phyloP scores from a whole-genome alignment of 768 basidiomycete species.

The Serendipita vermifera region DNA sequence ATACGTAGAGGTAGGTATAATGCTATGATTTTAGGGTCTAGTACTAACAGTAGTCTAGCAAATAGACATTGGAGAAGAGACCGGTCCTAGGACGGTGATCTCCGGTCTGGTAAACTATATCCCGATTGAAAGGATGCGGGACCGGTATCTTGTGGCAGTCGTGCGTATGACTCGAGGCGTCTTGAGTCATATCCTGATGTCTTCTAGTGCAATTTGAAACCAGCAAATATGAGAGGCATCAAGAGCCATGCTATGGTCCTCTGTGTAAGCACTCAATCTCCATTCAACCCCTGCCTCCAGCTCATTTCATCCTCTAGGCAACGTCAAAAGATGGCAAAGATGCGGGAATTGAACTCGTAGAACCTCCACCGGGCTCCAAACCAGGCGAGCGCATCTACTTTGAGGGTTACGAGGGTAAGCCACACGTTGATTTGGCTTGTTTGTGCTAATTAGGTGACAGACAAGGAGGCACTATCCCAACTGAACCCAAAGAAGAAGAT shows the following conservation, averaged over 20 bases:
- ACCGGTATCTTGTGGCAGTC: constrained; percentile 70
- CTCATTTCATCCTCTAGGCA: constrained; percentile 41
- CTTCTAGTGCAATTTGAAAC: constrained; percentile 79
- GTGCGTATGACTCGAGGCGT: constrained; percentile 32
- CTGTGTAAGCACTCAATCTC: constrained; percentile 39
- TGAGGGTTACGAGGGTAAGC: constrained; percentile 78
- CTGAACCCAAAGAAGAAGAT: constrained; percentile 99
- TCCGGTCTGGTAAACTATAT: constrained; percentile 96
- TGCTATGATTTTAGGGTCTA: neutral
- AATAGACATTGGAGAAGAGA: constrained; percentile 93
- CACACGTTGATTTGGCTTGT: constrained; percentile 1
- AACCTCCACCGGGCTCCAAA: constrained; percentile 71
- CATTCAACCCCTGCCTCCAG: neutral
- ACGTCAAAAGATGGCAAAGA: constrained; percentile 83
- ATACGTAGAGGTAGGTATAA: constrained; percentile 68
- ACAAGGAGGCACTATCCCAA: constrained; percentile 56
- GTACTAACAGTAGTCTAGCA: constrained; percentile 37
- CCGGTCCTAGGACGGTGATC: constrained; percentile 89
- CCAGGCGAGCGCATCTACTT: constrained; percentile 94
- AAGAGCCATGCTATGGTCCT: constrained; percentile 99
- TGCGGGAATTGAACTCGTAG: constrained; percentile 79
- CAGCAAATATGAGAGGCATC: constrained; percentile 91
- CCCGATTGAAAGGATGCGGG: constrained; percentile 85
- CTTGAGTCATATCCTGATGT: neutral
- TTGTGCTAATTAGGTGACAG: constrained; percentile 24